These are phyloP conservation scores for Akebia trifoliata DNA, from an alignment of 164 flowering plant species.

Conservation along the genomic window DNA sequence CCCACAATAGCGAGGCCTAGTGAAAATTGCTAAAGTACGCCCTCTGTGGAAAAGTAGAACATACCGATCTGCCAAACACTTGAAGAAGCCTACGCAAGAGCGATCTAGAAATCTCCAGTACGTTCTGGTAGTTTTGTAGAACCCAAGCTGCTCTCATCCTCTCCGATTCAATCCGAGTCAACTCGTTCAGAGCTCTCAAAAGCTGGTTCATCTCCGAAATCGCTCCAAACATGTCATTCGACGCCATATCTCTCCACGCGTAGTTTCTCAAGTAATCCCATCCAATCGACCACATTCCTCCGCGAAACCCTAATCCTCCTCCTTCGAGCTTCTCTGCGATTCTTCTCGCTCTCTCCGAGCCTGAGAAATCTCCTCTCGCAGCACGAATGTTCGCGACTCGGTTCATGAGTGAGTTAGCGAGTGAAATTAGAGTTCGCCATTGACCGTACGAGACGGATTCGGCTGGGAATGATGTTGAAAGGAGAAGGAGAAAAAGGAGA, in stretches of 20 bases:
- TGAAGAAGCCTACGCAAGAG: constrained; percentile 30
- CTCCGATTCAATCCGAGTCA: constrained; percentile 40
- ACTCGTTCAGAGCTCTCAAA: constrained; percentile 32
- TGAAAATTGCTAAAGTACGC: not conserved
- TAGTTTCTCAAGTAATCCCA: constrained; percentile 57
- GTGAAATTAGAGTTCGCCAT: constrained; percentile 14
- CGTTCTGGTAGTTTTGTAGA: constrained; percentile 31
- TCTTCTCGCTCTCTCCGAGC: constrained; percentile 37
- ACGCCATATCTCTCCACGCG: constrained; percentile 45
- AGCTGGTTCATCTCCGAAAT: constrained; percentile 44
- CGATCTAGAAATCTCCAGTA: constrained; percentile 34
- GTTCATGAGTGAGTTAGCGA: constrained; percentile 36
- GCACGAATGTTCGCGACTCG: constrained; percentile 60
- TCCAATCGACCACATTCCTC: constrained; percentile 31
- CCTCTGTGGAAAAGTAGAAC: not conserved
- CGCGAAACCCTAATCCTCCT: constrained; percentile 36
- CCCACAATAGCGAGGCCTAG: not conserved
- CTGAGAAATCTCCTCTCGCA: constrained; percentile 46
- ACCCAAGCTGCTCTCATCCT: constrained; percentile 41
- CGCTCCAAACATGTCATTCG: constrained; percentile 26
- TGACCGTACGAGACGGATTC: not conserved
- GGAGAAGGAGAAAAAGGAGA: constrained; percentile 6
- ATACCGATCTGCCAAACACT: constrained; percentile 44
- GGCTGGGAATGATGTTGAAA: not conserved
- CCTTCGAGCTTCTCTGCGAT: constrained; percentile 43